Conservation (phyloP, 768 basidiomycete species). For the Boletus coccyginus region DNA sequence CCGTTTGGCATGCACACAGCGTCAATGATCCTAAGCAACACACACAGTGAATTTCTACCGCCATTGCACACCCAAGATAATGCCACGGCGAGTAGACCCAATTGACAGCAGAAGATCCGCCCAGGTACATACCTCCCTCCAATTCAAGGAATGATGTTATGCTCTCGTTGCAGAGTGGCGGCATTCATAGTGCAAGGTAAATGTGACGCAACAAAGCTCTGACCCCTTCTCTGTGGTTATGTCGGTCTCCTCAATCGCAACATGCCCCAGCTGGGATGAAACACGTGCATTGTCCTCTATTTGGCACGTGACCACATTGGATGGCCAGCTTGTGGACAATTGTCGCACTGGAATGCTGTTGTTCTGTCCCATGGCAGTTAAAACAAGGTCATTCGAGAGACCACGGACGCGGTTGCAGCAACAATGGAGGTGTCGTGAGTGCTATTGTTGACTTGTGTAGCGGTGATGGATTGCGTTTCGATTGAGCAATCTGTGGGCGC, state of each 20-base stretch:
- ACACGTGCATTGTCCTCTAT: background rate
- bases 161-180: background rate
- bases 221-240: background rate
- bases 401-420: background rate
- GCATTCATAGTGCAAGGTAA: background rate
- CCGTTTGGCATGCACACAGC: background rate
- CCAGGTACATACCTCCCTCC: background rate
- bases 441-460: constrained; percentile 1
- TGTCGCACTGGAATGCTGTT: background rate
- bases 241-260: background rate
- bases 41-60: background rate
- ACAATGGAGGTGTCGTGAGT: background rate
- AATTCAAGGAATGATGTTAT: background rate
- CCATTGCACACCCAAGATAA: background rate
- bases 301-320: background rate
- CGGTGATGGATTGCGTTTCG: constrained; percentile 27
- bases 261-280: background rate
- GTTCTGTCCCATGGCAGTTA: background rate
- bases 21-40: background rate
- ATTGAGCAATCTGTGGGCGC: constrained; percentile 13
- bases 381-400: background rate
- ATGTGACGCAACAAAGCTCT: background rate
- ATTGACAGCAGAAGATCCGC: background rate
- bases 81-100: background rate
- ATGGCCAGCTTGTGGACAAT: constrained; percentile 2